A percentile compares a stretch with the other conserved stretches of the same genome.
Evolutionary conservation across 805 yeast species (phyloP).

Genomic region (Pichia heedii): DNA sequence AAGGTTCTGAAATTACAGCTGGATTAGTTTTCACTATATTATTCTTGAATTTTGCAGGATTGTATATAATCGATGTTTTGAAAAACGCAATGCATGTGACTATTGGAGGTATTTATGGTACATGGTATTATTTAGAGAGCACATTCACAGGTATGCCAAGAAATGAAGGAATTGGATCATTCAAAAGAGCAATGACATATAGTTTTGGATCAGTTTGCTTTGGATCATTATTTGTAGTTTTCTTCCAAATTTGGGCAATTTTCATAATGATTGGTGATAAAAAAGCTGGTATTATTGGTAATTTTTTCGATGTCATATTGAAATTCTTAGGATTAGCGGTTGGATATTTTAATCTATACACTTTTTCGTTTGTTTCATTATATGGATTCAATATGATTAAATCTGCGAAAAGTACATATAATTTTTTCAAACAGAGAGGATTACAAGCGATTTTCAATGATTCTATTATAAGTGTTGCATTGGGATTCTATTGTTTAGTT

Average conservation of each 20-base stretch:
- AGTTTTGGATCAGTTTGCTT: constrained; percentile 86
- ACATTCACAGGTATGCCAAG: constrained; percentile 51
- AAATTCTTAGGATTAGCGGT: constrained; percentile 3
- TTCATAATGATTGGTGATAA: neutral
- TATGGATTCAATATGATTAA: constrained; percentile 69
- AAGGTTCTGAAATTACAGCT: constrained; percentile 15
- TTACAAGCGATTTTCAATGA: constrained; percentile 79
- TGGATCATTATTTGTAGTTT: constrained; percentile 66
- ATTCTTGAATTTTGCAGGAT: constrained; percentile 54
- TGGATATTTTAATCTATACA: constrained; percentile 62
- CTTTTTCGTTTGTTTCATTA: constrained; percentile 79
- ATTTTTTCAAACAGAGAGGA: constrained; percentile 66
- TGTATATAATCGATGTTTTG: constrained; percentile 72
- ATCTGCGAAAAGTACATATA: constrained; percentile 73
- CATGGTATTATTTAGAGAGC: constrained; percentile 75
- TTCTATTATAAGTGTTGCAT: constrained; percentile 65
- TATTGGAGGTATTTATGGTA: constrained; percentile 81
- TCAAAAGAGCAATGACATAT: constrained; percentile 67
- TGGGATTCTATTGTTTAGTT: constrained; percentile 61
- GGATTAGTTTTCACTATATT: constrained; percentile 61
- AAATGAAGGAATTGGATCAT: constrained; percentile 73
- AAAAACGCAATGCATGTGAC: constrained; percentile 75
- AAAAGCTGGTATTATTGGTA: constrained; percentile 7
- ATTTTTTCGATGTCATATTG: neutral
- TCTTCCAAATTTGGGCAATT: constrained; percentile 54